Conservation (phyloP, 2,329 filamentous ascomycete genomes). For the Hypoxylon sp. region DNA sequence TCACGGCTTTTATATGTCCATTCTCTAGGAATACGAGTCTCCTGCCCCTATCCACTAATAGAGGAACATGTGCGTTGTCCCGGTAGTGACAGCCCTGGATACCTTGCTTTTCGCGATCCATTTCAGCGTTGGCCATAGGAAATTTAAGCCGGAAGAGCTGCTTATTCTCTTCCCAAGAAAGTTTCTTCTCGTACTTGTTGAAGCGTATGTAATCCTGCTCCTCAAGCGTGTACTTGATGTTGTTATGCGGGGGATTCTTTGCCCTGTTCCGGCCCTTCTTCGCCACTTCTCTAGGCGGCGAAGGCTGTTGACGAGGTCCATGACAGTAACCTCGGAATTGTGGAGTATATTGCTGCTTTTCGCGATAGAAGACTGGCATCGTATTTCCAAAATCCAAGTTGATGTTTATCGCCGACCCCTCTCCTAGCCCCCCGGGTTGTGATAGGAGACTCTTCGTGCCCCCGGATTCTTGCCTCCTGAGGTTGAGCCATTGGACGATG, state of each 20-base stretch:
- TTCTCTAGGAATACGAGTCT: slow-evolving; percentile 47
- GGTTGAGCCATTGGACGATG: slow-evolving; percentile 49
- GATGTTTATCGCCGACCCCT: slow-evolving; percentile 5
- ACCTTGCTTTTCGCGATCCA: slow-evolving; percentile 46
- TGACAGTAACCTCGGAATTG: slow-evolving; percentile 4
- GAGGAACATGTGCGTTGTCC: slow-evolving; percentile 50
- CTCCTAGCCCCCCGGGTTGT: slow-evolving; percentile 28
- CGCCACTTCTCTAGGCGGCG: slow-evolving; percentile 9
- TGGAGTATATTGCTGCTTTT: slow-evolving; percentile 30
- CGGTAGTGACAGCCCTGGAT: slow-evolving; percentile 54
- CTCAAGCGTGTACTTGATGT: slow-evolving; percentile 53
- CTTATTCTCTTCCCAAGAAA: slow-evolving; percentile 46
- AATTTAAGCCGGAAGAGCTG: slow-evolving; percentile 45
- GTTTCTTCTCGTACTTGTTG: slow-evolving; percentile 47
- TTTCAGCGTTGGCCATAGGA: slow-evolving; percentile 35
- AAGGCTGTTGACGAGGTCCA: slow-evolving; percentile 12
- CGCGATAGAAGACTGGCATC: slow-evolving; percentile 28
- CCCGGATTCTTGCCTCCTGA: slow-evolving; percentile 37
- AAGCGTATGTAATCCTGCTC: slow-evolving; percentile 54
- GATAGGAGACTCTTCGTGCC: slow-evolving; percentile 38
- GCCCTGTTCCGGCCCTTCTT: slow-evolving; percentile 28
- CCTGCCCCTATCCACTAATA: slow-evolving; percentile 39
- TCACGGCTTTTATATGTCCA: slow-evolving; percentile 47
- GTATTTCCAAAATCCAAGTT: slow-evolving; percentile 5
- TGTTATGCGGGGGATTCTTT: slow-evolving; percentile 45